Percentiles rank a stretch among this genome's conserved stretches.
phyloP scores from a whole-genome alignment of 1,284 basidiomycete species.

The Boletus austroedulis region DNA sequence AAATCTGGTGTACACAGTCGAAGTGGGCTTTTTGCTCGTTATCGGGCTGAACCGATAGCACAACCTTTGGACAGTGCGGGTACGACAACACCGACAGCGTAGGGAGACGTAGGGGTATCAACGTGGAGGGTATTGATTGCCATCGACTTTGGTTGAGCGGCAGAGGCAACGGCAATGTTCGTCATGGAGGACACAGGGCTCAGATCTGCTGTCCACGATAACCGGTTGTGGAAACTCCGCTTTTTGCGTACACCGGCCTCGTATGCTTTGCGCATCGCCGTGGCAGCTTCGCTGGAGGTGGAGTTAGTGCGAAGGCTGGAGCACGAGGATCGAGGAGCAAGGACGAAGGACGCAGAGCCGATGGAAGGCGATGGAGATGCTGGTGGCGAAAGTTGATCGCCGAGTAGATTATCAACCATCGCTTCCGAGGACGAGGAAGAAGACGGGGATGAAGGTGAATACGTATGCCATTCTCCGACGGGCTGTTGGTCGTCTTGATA shows the following conservation, averaged over 20 bases:
- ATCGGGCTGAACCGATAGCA: slow-evolving; percentile 20
- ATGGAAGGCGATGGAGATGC: slow-evolving; percentile 34
- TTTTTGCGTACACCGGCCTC: slow-evolving; percentile 54
- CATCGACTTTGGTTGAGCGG: slow-evolving; percentile 20
- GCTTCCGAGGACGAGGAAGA: slow-evolving; percentile 34
- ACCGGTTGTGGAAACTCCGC: slow-evolving; percentile 51
- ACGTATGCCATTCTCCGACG: slow-evolving; percentile 29
- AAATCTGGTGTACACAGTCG: not conserved
- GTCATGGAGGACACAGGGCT: slow-evolving; percentile 27
- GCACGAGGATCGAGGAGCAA: slow-evolving; percentile 31
- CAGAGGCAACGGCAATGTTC: slow-evolving; percentile 10
- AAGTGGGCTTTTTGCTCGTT: slow-evolving; percentile 1
- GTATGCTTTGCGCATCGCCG: slow-evolving; percentile 56
- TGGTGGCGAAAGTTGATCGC: slow-evolving; percentile 31
- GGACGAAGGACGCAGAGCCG: slow-evolving; percentile 29
- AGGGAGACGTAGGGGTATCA: slow-evolving; percentile 7
- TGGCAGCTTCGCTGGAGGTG: slow-evolving; percentile 37
- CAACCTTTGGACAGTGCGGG: slow-evolving; percentile 5
- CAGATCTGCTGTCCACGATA: slow-evolving; percentile 48
- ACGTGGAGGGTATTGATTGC: slow-evolving; percentile 4
- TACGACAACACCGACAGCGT: slow-evolving; percentile 6
- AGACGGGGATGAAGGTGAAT: slow-evolving; percentile 32
- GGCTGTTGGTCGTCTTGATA: slow-evolving; percentile 29
- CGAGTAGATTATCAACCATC: slow-evolving; percentile 21
- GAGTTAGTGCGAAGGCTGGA: slow-evolving; percentile 31